Evolutionary conservation across 495 filamentous ascomycete genomes (phyloP).

Genomic region (Chaetomium cochliodes): DNA sequence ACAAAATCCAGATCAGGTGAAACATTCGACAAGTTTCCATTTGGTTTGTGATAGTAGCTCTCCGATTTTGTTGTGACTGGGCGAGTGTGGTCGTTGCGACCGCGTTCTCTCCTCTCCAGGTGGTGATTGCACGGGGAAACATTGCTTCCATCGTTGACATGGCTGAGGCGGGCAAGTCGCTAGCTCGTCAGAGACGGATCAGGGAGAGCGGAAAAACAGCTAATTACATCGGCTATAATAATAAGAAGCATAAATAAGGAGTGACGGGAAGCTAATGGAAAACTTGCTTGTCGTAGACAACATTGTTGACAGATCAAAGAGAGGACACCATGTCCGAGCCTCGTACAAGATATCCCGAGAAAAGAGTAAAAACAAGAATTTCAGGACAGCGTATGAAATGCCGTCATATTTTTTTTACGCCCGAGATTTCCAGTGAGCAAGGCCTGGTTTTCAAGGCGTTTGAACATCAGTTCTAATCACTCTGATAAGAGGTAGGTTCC

Average conservation of each 20-base stretch:
- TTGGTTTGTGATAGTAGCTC: background rate
- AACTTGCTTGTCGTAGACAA: background rate
- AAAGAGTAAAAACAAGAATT: too few species aligned
- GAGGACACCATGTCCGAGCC: background rate
- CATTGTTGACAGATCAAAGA: background rate
- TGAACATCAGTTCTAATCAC: too few species aligned
- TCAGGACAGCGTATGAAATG: too few species aligned
- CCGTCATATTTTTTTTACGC: too few species aligned
- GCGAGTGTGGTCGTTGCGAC: background rate
- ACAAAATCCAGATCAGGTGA: too few species aligned
- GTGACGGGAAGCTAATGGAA: background rate
- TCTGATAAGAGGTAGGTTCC: too few species aligned
- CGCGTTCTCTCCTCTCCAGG: background rate
- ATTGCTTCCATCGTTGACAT: background rate
- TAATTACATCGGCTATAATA: background rate
- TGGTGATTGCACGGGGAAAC: background rate
- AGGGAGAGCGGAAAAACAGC: background rate
- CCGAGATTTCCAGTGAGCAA: too few species aligned
- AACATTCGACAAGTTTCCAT: background rate
- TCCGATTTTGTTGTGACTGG: background rate
- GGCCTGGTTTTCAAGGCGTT: too few species aligned
- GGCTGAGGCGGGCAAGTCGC: background rate
- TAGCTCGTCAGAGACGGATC: background rate
- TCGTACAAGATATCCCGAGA: background rate
- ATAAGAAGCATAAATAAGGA: background rate